phyloP scores from a whole-genome alignment of 2,329 filamentous ascomycete genomes.

The Colletotrichum filicis region DNA sequence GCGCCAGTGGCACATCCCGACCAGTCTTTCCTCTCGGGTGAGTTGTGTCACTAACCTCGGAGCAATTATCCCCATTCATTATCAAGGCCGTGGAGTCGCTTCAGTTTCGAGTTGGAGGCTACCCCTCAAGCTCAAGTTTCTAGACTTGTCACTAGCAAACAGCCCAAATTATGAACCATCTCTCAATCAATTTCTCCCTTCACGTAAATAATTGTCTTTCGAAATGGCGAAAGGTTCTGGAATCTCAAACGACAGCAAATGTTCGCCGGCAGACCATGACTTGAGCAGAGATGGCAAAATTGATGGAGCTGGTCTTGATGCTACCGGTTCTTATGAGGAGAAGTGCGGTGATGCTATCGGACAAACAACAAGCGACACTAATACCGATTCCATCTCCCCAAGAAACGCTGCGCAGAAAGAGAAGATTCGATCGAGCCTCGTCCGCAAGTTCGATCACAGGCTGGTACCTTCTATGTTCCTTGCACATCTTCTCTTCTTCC shows the following conservation, averaged over 20 bases:
- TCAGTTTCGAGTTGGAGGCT: too few relatives aligned
- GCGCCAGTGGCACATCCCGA: background rate
- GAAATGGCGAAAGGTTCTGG: background rate
- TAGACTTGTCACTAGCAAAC: background rate
- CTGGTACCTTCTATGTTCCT: conserved; percentile 32
- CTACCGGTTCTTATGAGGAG: background rate
- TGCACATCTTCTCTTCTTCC: conserved; percentile 32
- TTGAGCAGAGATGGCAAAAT: background rate
- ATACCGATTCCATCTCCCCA: background rate
- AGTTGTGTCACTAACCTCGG: background rate
- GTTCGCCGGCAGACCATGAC: background rate
- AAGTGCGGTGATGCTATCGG: background rate
- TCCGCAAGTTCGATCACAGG: conserved; percentile 33
- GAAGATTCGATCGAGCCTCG: background rate
- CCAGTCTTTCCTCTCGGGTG: background rate
- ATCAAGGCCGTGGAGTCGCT: background rate
- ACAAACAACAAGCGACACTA: background rate
- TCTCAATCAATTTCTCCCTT: background rate
- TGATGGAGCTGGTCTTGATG: background rate
- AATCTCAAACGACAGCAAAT: background rate
- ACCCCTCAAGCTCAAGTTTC: background rate
- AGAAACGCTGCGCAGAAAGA: background rate
- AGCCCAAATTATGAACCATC: background rate
- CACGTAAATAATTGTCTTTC: background rate
- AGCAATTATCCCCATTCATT: background rate